These are phyloP conservation scores for Lineolata rhizophorae DNA, from an alignment of 495 filamentous ascomycete genomes.

Conservation along the genomic window DNA sequence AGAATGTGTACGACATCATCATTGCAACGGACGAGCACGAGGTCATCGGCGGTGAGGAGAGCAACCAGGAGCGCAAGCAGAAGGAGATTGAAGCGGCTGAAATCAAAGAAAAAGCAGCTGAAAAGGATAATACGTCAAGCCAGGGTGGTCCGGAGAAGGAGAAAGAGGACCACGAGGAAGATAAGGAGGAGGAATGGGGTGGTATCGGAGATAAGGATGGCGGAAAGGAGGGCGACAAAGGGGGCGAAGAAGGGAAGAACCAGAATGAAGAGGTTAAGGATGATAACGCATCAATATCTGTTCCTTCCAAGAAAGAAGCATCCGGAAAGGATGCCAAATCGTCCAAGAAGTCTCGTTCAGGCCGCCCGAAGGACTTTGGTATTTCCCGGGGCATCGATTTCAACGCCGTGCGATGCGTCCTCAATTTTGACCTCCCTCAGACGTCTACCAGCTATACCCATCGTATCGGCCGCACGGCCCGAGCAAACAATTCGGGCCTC, in stretches of 20 bases:
- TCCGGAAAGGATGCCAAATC: slow-evolving; percentile 40
- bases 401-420: slow-evolving; percentile 75
- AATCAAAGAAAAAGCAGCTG: slow-evolving; percentile 1
- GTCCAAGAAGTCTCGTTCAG: slow-evolving; percentile 12
- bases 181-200: slow-evolving; percentile 3
- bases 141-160: slow-evolving; percentile 2
- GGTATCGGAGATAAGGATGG: no score
- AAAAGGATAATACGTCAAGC: no score
- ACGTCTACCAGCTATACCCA: slow-evolving; percentile 86
- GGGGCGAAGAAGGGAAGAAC: no score
- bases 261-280: no score
- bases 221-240: no score
- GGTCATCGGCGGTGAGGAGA: slow-evolving; percentile 38
- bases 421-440: slow-evolving; percentile 90
- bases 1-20: slow-evolving; percentile 87
- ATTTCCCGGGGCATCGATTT: slow-evolving; percentile 93
- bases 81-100: slow-evolving; percentile 13
- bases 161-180: slow-evolving; percentile 2
- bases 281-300: no score
- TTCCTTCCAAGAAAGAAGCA: no score
- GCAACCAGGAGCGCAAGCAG: slow-evolving; percentile 16
- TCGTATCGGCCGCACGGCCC: slow-evolving; percentile 80
- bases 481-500: slow-evolving; percentile 78
- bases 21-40: slow-evolving; percentile 91
- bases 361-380: slow-evolving; percentile 68